A percentile compares a stretch with the other conserved stretches of the same genome.
Evolutionary conservation across 371 early-diverging fungal species (phyloP).

Genomic region (Lichtheimia ramosa): DNA sequence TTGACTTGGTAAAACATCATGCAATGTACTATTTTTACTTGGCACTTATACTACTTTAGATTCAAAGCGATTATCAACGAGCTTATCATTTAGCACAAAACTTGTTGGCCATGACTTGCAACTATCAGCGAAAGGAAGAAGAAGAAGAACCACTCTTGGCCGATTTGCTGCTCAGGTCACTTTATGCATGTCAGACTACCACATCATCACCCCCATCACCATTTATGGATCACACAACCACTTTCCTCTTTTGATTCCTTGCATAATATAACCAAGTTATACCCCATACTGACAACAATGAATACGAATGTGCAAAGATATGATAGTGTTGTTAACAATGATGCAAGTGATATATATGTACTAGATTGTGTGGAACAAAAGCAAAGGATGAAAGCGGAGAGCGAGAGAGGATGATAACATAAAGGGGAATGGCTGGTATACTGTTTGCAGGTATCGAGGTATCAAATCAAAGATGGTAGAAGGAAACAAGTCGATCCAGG

Average conservation of each 20-base stretch:
- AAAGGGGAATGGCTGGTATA: background rate
- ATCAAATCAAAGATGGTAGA: background rate
- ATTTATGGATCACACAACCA: background rate
- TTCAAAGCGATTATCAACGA: slow-evolving; percentile 8
- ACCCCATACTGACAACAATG: no score
- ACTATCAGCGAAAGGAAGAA: background rate
- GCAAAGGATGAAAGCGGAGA: background rate
- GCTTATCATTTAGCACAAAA: slow-evolving; percentile 7
- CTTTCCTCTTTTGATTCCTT: no score
- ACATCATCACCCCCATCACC: slow-evolving; percentile 2
- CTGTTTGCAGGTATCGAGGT: background rate
- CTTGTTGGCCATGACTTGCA: slow-evolving; percentile 6
- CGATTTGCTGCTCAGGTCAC: slow-evolving; percentile 9
- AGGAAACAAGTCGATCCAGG: slow-evolving; percentile 9
- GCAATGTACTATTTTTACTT: background rate
- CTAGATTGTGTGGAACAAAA: background rate
- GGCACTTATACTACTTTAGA: background rate
- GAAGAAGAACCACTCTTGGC: slow-evolving; percentile 1
- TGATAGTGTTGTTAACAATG: no score
- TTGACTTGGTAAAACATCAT: background rate
- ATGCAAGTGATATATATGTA: no score
- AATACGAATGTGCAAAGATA: no score
- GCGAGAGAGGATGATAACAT: background rate
- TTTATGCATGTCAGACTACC: slow-evolving; percentile 3
- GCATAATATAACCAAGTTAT: background rate